phyloP scores from a whole-genome alignment of 2,329 filamentous ascomycete species.

The Curvularia spicifera region DNA sequence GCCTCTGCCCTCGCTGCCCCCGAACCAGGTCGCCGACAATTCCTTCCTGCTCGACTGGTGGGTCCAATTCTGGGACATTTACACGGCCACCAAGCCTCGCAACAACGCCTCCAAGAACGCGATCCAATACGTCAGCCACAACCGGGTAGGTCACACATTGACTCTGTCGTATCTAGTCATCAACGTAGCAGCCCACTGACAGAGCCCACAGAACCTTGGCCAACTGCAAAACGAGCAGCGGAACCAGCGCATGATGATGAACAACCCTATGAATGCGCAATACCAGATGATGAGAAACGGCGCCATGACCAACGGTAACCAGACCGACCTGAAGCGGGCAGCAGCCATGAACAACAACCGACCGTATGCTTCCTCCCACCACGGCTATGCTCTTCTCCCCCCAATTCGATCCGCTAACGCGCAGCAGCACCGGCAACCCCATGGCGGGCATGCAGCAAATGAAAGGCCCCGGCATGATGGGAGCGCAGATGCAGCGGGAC shows the following conservation, averaged over 20 bases:
- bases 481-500: slow-evolving; percentile 81
- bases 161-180: neutral
- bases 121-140: slow-evolving; percentile 77
- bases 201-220: slow-evolving; percentile 63
- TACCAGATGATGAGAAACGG: slow-evolving; percentile 69
- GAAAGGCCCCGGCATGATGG: slow-evolving; percentile 64
- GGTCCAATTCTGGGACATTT: slow-evolving; percentile 96
- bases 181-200: slow-evolving; percentile 21
- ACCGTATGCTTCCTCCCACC: slow-evolving; percentile 60
- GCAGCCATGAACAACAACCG: slow-evolving; percentile 84
- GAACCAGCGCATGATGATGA: slow-evolving; percentile 76
- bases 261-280: slow-evolving; percentile 57
- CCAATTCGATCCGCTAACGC: slow-evolving; percentile 18
- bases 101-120: slow-evolving; percentile 51
- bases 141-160: slow-evolving; percentile 68
- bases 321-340: slow-evolving; percentile 71
- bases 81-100: slow-evolving; percentile 74
- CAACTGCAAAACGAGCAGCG: slow-evolving; percentile 70
- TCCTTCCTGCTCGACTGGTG: slow-evolving; percentile 98
- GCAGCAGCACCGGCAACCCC: slow-evolving; percentile 36
- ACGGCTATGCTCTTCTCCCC: neutral
- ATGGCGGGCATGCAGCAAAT: slow-evolving; percentile 73
- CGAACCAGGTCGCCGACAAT: slow-evolving; percentile 66
- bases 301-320: slow-evolving; percentile 61
- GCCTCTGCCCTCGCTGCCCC: slow-evolving; percentile 73